Conservation (phyloP, 2,329 filamentous ascomycete genomes). For the Madurella fahalii region DNA sequence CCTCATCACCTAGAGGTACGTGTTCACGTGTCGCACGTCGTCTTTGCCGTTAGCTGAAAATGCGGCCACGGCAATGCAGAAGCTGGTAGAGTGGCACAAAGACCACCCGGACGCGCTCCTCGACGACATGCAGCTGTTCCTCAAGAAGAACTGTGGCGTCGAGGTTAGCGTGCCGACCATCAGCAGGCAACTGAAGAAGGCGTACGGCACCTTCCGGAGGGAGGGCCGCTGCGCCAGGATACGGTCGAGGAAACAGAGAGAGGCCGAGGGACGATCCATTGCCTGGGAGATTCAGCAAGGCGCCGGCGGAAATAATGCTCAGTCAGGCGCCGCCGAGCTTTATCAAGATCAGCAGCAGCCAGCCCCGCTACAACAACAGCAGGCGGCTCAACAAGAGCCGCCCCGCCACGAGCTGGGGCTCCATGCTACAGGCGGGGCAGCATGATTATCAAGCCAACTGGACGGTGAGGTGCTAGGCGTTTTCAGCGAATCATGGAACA, state of each 20-base stretch:
- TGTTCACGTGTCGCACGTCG: not conserved
- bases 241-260: slow-evolving; percentile 15
- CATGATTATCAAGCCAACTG: not conserved
- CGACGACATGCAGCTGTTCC: slow-evolving; percentile 24
- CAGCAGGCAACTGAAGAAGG: slow-evolving; percentile 21
- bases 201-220: slow-evolving; percentile 16
- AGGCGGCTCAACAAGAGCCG: slow-evolving; percentile 3
- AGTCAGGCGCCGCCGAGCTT: not conserved
- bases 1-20: slow-evolving; percentile 22
- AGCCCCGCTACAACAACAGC: slow-evolving; percentile 6
- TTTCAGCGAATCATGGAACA: not conserved
- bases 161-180: slow-evolving; percentile 23
- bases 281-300: slow-evolving; percentile 12
- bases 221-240: slow-evolving; percentile 15
- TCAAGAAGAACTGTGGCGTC: slow-evolving; percentile 19
- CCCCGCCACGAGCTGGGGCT: not conserved
- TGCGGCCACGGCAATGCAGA: slow-evolving; percentile 8
- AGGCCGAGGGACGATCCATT: slow-evolving; percentile 15
- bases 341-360: slow-evolving; percentile 12
- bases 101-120: slow-evolving; percentile 23
- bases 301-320: not conserved
- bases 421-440: not conserved
- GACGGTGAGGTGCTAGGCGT: not conserved
- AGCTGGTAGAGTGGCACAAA: slow-evolving; percentile 24
- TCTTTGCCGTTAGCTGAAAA: not conserved